Evolutionary conservation across 176 grass and related monocot genomes (phyloP), one percentile per base, ranked within the genome.

Genomic region (Cymbopogon citratus): DNA sequence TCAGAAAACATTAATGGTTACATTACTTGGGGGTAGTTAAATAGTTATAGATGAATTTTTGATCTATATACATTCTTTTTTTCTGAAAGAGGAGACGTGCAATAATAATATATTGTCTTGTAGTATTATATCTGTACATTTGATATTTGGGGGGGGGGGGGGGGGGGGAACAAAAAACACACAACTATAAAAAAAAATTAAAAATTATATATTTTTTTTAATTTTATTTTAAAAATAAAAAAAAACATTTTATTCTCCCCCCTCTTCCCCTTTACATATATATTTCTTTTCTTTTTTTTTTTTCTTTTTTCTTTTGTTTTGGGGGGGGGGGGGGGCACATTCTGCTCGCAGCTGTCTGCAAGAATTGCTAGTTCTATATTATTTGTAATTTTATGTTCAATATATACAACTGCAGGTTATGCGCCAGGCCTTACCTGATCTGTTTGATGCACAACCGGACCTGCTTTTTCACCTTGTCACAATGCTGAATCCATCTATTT

Each of bases 391-490:
- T 56, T 15, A 69, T 31, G 9, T 21, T 81, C 67, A 78, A 10
- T 79, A 71, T 78, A 7, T 79, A 75, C 54, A 70, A 27, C 40
- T 72, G 23, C 74, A 97, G 94, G 92, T 97, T 36, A 97, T 97
- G 92, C 89, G 87, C 49, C 85, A 87, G 79, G 81, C 92, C 63
- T 87, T 97, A 75, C 92, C 94, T 39, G 94, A 97, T 92, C 65
- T 97, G 66, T 97, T 97, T 90, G 94, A 97, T 68, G 82, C 83
- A 49, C 94, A 97, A 43, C 94, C 94, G 8, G 94, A 97, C 85
- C 79, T 97, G 45, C 87, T 97, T 51, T 97, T 97, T 87, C 94
- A 97, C 69, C 94, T 97, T 69, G 92, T 97, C 41, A 97, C 94
- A 54, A 97, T 97, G 94, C 86, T 97, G 29, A 97, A 92, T 87